These are phyloP conservation scores for Fomitopsis serialis DNA, from an alignment of 768 basidiomycete species.

Conservation along the genomic window DNA sequence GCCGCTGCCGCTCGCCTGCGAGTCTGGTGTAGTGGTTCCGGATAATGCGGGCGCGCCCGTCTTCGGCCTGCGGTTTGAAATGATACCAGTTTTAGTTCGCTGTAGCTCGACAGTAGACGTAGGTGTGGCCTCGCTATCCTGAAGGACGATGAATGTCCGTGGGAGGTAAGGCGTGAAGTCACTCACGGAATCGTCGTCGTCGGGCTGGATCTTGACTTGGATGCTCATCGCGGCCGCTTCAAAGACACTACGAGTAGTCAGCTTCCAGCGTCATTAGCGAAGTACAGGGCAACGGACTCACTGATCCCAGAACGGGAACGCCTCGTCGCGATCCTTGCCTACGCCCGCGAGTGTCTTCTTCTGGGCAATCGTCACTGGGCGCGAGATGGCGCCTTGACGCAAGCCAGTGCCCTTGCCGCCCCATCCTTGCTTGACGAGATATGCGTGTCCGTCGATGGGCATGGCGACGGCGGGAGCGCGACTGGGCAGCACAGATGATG, in stretches of 20 bases:
- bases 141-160: slow-evolving; percentile 2
- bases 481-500: too few relatives aligned
- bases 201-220: slow-evolving; percentile 56
- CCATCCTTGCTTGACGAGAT: slow-evolving; percentile 84
- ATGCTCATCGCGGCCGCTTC: slow-evolving; percentile 80
- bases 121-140: slow-evolving; percentile 14
- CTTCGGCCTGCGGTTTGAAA: slow-evolving; percentile 64
- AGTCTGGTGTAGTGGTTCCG: slow-evolving; percentile 35
- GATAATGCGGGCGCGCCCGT: slow-evolving; percentile 43
- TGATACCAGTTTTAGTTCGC: slow-evolving; percentile 69
- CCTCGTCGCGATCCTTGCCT: slow-evolving; percentile 91
- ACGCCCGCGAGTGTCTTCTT: slow-evolving; percentile 84
- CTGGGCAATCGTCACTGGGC: slow-evolving; percentile 73
- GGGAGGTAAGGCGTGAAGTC: background rate
- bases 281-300: slow-evolving; percentile 35
- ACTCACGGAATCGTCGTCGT: slow-evolving; percentile 29
- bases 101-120: slow-evolving; percentile 26
- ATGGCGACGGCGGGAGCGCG: slow-evolving; percentile 25
- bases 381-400: slow-evolving; percentile 72
- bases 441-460: slow-evolving; percentile 68
- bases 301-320: slow-evolving; percentile 99
- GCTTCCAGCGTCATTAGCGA: background rate
- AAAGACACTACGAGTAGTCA: slow-evolving; percentile 60
- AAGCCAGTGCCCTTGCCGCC: slow-evolving; percentile 79
- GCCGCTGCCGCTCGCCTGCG: slow-evolving; percentile 24